Conservation (phyloP, 768 basidiomycete genomes). For the Brasilioporus rufonigricans region DNA sequence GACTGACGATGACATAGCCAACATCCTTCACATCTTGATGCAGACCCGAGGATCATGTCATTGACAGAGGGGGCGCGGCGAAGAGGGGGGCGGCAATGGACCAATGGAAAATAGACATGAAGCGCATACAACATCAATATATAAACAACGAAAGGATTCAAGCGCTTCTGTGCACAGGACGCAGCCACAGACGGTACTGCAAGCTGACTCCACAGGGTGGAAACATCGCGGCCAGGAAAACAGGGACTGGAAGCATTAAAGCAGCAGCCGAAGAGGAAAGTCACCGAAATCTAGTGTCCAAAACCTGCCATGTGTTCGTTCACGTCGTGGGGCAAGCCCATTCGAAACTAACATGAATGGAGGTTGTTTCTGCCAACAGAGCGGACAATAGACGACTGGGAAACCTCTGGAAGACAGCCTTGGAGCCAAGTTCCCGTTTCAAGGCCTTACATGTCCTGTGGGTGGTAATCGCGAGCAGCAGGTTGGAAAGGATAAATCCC, state of each 20-base stretch:
- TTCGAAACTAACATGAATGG: slow-evolving; percentile 22
- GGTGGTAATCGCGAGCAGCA: slow-evolving; percentile 25
- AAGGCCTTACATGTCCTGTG: slow-evolving; percentile 25
- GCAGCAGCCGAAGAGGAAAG: slow-evolving; percentile 23
- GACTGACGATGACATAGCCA: slow-evolving; percentile 90
- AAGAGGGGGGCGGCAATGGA: slow-evolving; percentile 6
- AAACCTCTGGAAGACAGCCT: slow-evolving; percentile 18
- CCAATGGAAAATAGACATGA: slow-evolving; percentile 25
- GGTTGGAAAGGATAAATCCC: slow-evolving; percentile 10
- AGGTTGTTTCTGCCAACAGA: slow-evolving; percentile 18
- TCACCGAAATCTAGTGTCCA: slow-evolving; percentile 24
- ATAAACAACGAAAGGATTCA: slow-evolving; percentile 25
- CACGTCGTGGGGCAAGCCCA: slow-evolving; percentile 18
- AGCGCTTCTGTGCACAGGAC: slow-evolving; percentile 34
- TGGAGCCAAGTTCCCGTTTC: slow-evolving; percentile 18
- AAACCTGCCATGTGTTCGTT: slow-evolving; percentile 24
- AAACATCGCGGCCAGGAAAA: slow-evolving; percentile 26
- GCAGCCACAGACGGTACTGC: slow-evolving; percentile 15
- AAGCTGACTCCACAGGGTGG: slow-evolving; percentile 18
- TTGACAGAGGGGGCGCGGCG: slow-evolving; percentile 27
- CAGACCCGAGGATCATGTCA: slow-evolving; percentile 31
- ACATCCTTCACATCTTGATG: slow-evolving; percentile 96
- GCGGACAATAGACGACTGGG: slow-evolving; percentile 22
- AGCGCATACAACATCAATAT: slow-evolving; percentile 36
- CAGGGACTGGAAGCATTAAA: slow-evolving; percentile 20